These are phyloP conservation scores for Forsythia suspensa DNA, from an alignment of 257 asterid genomes.

Conservation along the genomic window DNA sequence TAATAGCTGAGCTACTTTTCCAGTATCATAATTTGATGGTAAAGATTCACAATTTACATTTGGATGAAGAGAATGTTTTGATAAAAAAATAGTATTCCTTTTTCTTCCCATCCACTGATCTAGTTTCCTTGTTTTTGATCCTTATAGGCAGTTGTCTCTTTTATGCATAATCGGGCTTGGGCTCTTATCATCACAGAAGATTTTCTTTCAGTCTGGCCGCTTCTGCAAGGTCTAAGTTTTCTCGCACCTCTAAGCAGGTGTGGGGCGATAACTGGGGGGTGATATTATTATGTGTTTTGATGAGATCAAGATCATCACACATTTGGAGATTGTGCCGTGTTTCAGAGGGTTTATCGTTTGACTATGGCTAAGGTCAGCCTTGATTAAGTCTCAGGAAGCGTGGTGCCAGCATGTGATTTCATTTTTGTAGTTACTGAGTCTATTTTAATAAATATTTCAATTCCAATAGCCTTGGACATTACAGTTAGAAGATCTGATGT, in stretches of 20 bases:
- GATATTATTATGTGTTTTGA: slow-evolving; percentile 52
- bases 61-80: not conserved
- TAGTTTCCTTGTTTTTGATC: slow-evolving; percentile 11
- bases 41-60: not conserved
- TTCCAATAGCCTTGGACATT: slow-evolving; percentile 27
- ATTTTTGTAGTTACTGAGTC: slow-evolving; percentile 26
- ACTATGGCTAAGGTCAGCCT: slow-evolving; percentile 85
- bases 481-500: slow-evolving; percentile 45
- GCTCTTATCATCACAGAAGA: slow-evolving; percentile 41
- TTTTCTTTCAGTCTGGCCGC: slow-evolving; percentile 96
- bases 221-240: slow-evolving; percentile 53
- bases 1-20: not conserved
- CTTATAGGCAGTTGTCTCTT: slow-evolving; percentile 59
- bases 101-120: slow-evolving; percentile 23
- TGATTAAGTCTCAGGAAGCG: slow-evolving; percentile 27
- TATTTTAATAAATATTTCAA: slow-evolving; percentile 30
- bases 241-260: slow-evolving; percentile 97
- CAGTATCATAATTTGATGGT: not conserved
- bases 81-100: not conserved
- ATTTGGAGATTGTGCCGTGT: slow-evolving; percentile 96
- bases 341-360: slow-evolving; percentile 84
- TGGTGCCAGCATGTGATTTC: slow-evolving; percentile 33
- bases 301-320: slow-evolving; percentile 87
- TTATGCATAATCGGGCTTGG: slow-evolving; percentile 38
- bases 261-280: slow-evolving; percentile 70